Base-by-base conservation (phyloP, 129 eudicot species). In the Flaveria trinervia region DNA sequence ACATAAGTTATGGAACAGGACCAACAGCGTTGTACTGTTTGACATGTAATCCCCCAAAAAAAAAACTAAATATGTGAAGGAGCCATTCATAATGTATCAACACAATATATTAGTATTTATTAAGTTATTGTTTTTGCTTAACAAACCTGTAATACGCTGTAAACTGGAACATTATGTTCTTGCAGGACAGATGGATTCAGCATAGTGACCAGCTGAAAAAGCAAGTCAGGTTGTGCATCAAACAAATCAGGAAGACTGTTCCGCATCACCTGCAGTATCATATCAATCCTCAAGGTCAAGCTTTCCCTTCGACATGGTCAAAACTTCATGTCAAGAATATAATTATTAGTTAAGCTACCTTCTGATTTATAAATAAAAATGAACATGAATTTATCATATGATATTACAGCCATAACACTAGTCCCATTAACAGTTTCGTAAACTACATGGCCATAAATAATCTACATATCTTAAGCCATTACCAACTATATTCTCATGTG, bases 151-250 rank as follows among this genome's bases (percentile, higher is more conserved):
- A 91, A 73, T 17, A 92, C 86, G 77, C 89, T 95, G 85, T 95
- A 95, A 80, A 95, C 99, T 13, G 97, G 97, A 65, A 95, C 97
- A 69, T 89, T 87, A 77, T 85, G 82, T 68, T 86, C 90, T 89
- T 84, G 97, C 59, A 95, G 75, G 57, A 95, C 97, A 73, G 93
- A 88, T 43, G 99, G 99, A 84, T 92, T 95, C 83, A 95, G 85
- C 97, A 95, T 95, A 2, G 99, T 95, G 61, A 95, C 99, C 73
- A 95, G 89, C 89, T 95, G 99, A 83, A 95, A 95, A 43, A 95
- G 90, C 77, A 95, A 83, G 83, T 95, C 99, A 17, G 97, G 99
- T 25, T 95, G 99, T 2, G 95, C 96, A 52, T 95, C 99, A 76
- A 95, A 95, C 75, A 95, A 81, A 92, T 95, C 99, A 45, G 99